Percentiles rank a stretch among this genome's conserved stretches.
Conservation (phyloP, 139 green algal genomes). For the Closterium sp. region DNA sequence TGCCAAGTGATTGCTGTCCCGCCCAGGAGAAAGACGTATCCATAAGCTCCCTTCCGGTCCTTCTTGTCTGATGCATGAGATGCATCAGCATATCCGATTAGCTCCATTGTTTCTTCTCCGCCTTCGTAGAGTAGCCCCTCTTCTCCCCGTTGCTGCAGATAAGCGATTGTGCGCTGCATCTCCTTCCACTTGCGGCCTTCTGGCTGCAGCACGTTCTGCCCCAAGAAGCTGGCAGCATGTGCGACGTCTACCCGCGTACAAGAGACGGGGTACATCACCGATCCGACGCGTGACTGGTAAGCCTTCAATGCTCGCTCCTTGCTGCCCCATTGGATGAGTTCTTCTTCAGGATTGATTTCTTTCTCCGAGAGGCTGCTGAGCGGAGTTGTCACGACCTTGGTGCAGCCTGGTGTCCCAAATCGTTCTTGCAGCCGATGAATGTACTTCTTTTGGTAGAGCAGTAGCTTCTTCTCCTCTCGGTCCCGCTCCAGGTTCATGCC, state of each 20-base stretch:
- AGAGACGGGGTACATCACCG: background rate
- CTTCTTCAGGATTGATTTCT: background rate
- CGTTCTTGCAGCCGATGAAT: background rate
- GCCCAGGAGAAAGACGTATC: background rate
- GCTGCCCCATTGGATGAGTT: background rate
- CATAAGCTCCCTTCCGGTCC: background rate
- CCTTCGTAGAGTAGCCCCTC: background rate
- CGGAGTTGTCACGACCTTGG: background rate
- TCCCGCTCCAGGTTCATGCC: background rate
- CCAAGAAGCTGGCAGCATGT: background rate
- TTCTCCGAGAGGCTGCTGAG: background rate
- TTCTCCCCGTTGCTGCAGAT: background rate
- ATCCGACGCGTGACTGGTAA: background rate
- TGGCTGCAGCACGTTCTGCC: background rate
- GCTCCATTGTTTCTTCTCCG: background rate
- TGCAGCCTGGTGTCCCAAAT: background rate
- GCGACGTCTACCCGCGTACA: background rate
- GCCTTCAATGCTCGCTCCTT: background rate
- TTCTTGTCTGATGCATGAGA: background rate
- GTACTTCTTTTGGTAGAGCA: background rate
- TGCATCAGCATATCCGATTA: background rate
- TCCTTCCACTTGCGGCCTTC: background rate
- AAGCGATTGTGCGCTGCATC: background rate
- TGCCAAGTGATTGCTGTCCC: background rate
- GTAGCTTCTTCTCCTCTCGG: background rate